A percentile compares a stretch with the other conserved stretches of the same genome.
Conservation (phyloP, 306 rosid species). For the Macrotyloma uniflorum region DNA sequence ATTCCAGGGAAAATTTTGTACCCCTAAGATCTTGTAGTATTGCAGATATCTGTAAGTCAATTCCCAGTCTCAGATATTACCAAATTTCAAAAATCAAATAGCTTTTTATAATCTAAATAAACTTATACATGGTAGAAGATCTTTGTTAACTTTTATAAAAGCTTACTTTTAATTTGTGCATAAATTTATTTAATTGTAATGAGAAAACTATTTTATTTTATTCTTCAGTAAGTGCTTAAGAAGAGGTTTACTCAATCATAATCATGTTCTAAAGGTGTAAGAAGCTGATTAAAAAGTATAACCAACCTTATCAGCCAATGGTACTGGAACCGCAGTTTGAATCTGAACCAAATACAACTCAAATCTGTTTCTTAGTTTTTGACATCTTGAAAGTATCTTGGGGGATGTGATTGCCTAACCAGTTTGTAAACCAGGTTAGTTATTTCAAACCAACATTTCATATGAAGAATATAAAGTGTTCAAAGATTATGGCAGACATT, state of each 20-base stretch:
- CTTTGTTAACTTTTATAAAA: too few species aligned
- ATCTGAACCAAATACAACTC: constrained; percentile 50
- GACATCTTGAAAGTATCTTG: constrained; percentile 55
- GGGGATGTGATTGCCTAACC: constrained; percentile 56
- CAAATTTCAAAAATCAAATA: constrained; percentile 4
- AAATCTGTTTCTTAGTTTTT: constrained; percentile 46
- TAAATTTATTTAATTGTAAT: too few species aligned
- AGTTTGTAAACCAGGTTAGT: constrained; percentile 29
- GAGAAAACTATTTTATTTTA: too few species aligned
- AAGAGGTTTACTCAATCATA: too few species aligned
- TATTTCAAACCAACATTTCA: background rate
- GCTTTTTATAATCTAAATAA: too few species aligned
- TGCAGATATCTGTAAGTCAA: constrained; percentile 55
- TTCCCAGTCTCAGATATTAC: background rate
- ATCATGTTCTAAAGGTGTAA: background rate
- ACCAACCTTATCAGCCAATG: constrained; percentile 63
- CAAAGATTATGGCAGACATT: constrained; percentile 8
- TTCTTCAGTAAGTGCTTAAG: too few species aligned
- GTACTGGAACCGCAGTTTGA: constrained; percentile 50
- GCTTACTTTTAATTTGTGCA: too few species aligned
- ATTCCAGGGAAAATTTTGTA: constrained; percentile 46
- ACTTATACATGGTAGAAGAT: too few species aligned
- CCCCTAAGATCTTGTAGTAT: constrained; percentile 48
- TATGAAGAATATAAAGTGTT: background rate
- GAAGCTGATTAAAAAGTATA: background rate